Evolutionary conservation across 352 stramenopile genomes (phyloP).

Genomic region (Aphanomyces invadans): DNA sequence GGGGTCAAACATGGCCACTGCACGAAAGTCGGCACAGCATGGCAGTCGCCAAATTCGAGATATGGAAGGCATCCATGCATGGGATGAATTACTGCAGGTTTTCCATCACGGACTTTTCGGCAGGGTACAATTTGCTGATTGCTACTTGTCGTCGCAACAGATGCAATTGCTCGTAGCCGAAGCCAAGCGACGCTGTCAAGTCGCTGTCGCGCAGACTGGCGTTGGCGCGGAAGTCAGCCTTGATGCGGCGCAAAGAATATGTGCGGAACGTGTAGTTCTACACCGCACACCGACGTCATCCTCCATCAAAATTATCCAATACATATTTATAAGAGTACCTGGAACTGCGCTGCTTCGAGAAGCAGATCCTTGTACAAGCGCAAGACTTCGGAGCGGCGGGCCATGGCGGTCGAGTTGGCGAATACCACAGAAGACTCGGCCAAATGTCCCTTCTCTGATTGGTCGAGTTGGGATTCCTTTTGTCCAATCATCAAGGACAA

Average conservation of each 20-base stretch:
- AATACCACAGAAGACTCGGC: constrained; percentile 12
- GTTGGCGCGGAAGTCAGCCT: constrained; percentile 21
- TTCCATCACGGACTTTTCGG: constrained; percentile 25
- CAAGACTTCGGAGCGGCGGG: not conserved
- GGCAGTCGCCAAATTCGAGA: too few species aligned
- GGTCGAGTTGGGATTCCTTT: not conserved
- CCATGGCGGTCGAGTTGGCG: not conserved
- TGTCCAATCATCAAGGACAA: constrained; percentile 12
- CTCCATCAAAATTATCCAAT: too few species aligned
- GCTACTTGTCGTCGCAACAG: constrained; percentile 20
- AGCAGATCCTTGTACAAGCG: constrained; percentile 19
- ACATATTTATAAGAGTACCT: not conserved
- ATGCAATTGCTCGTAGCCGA: constrained; percentile 14
- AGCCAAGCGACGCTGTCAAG: not conserved
- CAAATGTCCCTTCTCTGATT: not conserved
- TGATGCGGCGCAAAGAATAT: constrained; percentile 19
- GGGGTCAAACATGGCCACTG: too few species aligned
- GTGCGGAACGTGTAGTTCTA: constrained; percentile 25
- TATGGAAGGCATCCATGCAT: too few species aligned
- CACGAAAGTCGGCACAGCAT: too few species aligned
- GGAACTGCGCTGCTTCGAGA: constrained; percentile 15
- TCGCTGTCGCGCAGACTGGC: not conserved
- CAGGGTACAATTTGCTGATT: constrained; percentile 25
- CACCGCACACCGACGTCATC: not conserved
- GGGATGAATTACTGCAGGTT: constrained; percentile 11